A percentile compares a stretch with the other conserved stretches of the same genome.
Conservation (phyloP, 1,284 basidiomycete genomes). For the Macrocystidia cucumis region DNA sequence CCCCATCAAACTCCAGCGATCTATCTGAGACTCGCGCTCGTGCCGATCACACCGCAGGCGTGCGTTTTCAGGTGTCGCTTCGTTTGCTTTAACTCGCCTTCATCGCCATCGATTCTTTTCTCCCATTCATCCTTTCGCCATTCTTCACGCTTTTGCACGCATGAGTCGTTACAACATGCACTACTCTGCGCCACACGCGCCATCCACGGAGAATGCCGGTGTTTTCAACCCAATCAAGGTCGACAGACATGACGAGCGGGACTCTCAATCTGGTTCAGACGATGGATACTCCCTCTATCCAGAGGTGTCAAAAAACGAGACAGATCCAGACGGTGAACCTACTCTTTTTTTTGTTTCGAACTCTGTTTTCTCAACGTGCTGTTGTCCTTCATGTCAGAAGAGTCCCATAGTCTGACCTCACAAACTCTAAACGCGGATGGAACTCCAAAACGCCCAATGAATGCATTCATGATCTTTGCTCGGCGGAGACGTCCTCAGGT, state of each 20-base stretch:
- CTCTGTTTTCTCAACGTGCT: slow-evolving; percentile 10
- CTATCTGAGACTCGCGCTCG: slow-evolving; percentile 32
- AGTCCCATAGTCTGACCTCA: slow-evolving; percentile 46
- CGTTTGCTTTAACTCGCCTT: slow-evolving; percentile 12
- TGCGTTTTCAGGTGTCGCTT: slow-evolving; percentile 17
- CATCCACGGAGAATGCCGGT: slow-evolving; percentile 11
- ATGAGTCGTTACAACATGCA: slow-evolving; percentile 23
- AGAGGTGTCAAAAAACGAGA: slow-evolving; percentile 29
- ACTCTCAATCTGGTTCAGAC: slow-evolving; percentile 41
- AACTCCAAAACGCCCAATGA: slow-evolving; percentile 82
- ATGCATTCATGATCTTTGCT: slow-evolving; percentile 87
- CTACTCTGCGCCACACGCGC: slow-evolving; percentile 12
- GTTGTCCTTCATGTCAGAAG: slow-evolving; percentile 31
- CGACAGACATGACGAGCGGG: slow-evolving; percentile 29
- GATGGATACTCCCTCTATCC: slow-evolving; percentile 30
- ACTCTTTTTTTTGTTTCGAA: slow-evolving; percentile 3
- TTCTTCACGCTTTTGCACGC: slow-evolving; percentile 10
- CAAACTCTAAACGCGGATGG: slow-evolving; percentile 79
- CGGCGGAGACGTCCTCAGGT: slow-evolving; percentile 74
- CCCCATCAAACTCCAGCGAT: slow-evolving; percentile 21
- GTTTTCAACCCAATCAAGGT: slow-evolving; percentile 14
- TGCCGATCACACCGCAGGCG: slow-evolving; percentile 30
- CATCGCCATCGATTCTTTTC: slow-evolving; percentile 12
- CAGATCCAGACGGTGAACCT: slow-evolving; percentile 34
- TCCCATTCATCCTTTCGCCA: slow-evolving; percentile 7